These are phyloP conservation scores for Setaria viridis DNA, from an alignment of 202 grass and related monocot genomes.

Conservation along the genomic window DNA sequence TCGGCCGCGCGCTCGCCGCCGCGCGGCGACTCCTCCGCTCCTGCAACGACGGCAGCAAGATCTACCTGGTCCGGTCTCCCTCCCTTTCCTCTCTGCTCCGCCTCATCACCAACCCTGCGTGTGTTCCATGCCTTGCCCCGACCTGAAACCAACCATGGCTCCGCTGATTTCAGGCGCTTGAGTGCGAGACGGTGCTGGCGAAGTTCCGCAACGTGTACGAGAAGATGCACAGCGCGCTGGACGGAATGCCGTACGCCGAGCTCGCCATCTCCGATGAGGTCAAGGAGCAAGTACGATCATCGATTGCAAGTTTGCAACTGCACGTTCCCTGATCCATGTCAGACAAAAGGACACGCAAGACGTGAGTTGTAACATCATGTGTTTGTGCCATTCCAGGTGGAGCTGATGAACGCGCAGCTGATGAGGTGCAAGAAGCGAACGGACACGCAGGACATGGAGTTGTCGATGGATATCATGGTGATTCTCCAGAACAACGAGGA, in stretches of 20 bases:
- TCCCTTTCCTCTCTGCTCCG: background rate
- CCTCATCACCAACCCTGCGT: too few species aligned
- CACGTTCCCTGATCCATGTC: too few species aligned
- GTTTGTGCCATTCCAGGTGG: conserved; percentile 51
- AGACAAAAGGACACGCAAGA: too few species aligned
- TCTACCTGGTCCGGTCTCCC: conserved; percentile 58
- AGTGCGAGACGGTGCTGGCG: conserved; percentile 54
- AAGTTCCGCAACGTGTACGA: conserved; percentile 70
- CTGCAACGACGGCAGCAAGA: conserved; percentile 84
- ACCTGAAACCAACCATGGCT: background rate
- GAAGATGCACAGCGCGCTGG: conserved; percentile 61
- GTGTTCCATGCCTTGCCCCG: background rate
- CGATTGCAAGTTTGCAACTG: too few species aligned
- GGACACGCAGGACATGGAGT: conserved; percentile 76
- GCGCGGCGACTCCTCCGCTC: conserved; percentile 60
- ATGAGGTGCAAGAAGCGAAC: conserved; percentile 60
- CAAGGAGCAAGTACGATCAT: conserved; percentile 62
- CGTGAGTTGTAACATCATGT: too few species aligned
- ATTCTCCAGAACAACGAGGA: conserved; percentile 58
- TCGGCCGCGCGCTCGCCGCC: conserved; percentile 49
- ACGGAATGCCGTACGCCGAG: conserved; percentile 66
- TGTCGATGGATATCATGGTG: conserved; percentile 81
- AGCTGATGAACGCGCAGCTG: conserved; percentile 70
- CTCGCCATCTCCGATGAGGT: conserved; percentile 71
- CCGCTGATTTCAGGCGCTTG: conserved; percentile 55